Conservation (phyloP, 345 rosid genomes). For the Boechera retrofracta region DNA sequence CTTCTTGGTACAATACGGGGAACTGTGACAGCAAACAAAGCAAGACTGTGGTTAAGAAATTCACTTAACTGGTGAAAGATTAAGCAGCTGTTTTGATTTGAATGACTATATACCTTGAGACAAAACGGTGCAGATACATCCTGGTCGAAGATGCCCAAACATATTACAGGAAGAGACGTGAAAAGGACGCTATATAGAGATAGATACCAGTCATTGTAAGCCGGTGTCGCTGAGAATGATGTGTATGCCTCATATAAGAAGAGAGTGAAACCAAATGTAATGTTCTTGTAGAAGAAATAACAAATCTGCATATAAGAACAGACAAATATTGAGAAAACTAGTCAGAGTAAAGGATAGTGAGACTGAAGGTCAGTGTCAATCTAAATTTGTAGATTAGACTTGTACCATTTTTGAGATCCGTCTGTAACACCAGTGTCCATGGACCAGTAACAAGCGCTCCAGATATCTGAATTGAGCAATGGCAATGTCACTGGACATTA, state of each 20-base stretch:
- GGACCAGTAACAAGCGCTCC: conserved; percentile 95
- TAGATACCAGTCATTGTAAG: conserved; percentile 85
- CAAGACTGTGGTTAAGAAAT: conserved; percentile 21
- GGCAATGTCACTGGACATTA: conserved; percentile 94
- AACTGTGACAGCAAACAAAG: conserved; percentile 59
- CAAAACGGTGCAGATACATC: conserved; percentile 76
- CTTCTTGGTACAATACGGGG: conserved; percentile 92
- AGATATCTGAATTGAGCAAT: conserved; percentile 93
- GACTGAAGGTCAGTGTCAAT: conserved; percentile 1
- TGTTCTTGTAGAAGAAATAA: conserved; percentile 98
- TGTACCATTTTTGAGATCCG: conserved; percentile 90
- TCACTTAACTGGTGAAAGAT: not conserved
- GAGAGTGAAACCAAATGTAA: conserved; percentile 79
- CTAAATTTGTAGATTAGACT: conserved; percentile 10
- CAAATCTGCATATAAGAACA: conserved; percentile 68
- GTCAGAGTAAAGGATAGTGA: conserved; percentile 1
- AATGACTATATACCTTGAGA: conserved; percentile 67
- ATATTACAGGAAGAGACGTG: conserved; percentile 80
- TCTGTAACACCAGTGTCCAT: conserved; percentile 98
- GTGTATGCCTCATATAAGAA: conserved; percentile 79
- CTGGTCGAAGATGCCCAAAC: conserved; percentile 94
- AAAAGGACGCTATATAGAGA: conserved; percentile 81
- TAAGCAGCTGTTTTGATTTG: conserved; percentile 24
- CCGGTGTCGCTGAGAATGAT: conserved; percentile 83
- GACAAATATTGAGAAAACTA: conserved; percentile 18